Base-by-base conservation (phyloP, 2,329 filamentous ascomycete genomes). In the Aureobasidium sp. region DNA sequence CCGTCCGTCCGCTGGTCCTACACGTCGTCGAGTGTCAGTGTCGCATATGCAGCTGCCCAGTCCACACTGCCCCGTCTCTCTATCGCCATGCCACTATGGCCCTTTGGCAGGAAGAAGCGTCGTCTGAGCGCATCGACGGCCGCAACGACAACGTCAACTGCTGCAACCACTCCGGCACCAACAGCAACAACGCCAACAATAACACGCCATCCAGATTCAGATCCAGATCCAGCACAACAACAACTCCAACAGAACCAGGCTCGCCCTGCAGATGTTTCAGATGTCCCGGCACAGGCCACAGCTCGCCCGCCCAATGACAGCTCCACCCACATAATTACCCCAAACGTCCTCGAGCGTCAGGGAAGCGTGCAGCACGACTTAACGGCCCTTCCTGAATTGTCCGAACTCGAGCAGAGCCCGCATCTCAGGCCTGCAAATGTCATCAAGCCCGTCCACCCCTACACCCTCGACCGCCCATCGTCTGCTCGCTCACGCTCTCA, bases 21-120 rank as follows among this genome's bases (percentile, higher is more conserved):
- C 51, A 55, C 36, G 29, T 57, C 27, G 39, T 57, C 39, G 27
- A 47, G 29, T 46, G 41, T 55, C 41, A 47, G 29, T 46, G 41
- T 55, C 51, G 41, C 41, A 37, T 59, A 59, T 59, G 51, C 59
- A 61, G 48, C 51, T 20, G 48, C 32, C 50, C 48, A 41, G 20
- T 41, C 29, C 60, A 48, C 43, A 17, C 55, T 12, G 71, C 24
- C 71, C 68, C 69, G 93, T 93, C 89, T 85, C 87, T 73, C 26
- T 43, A 37, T 55, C 51, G 51, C 51, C 51, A 55, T 55, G 51
- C 51, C 51, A 55, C 51, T 55, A 55, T 95, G 90, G 91, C 89
- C 87, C 65, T 96, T 95, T 76, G 82, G 87, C 75, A 86, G 87
- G 71, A 87, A 82, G 77, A 87, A 83, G 76, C 87, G 85, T 76